These are phyloP conservation scores for Sambucus nigra DNA, from an alignment of 129 eudicot genomes.

Conservation along the genomic window DNA sequence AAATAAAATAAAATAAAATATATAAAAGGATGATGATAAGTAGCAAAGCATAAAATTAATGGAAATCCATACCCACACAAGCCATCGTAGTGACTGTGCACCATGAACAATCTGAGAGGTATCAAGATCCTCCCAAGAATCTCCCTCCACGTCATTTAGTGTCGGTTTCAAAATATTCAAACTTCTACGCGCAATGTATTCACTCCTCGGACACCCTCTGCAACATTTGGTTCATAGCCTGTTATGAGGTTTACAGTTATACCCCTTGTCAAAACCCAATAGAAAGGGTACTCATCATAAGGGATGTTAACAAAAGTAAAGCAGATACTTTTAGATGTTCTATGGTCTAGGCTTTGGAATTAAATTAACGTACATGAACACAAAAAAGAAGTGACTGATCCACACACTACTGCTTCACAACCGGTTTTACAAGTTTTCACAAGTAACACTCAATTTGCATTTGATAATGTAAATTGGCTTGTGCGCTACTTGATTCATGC, in stretches of 20 bases:
- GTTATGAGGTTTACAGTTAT: conserved; percentile 24
- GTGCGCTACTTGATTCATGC: too few species aligned
- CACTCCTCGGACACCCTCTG: conserved; percentile 92
- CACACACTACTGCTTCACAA: too few species aligned
- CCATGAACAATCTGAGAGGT: conserved; percentile 56
- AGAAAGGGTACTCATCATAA: conserved; percentile 19
- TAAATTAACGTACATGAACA: too few species aligned
- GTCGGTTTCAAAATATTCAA: conserved; percentile 55
- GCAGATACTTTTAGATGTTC: background rate
- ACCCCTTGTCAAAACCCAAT: conserved; percentile 31
- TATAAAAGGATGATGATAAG: background rate
- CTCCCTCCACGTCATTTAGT: conserved; percentile 60
- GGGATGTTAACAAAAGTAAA: background rate
- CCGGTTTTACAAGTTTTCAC: too few species aligned
- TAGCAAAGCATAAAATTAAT: background rate
- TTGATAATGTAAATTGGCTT: too few species aligned
- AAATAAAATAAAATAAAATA: background rate
- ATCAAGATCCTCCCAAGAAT: conserved; percentile 97
- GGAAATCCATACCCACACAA: conserved; percentile 69
- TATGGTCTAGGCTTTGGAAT: too few species aligned
- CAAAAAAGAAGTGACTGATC: too few species aligned
- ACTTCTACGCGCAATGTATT: conserved; percentile 55
- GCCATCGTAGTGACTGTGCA: conserved; percentile 80
- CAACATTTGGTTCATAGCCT: conserved; percentile 58
- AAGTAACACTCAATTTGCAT: too few species aligned